Conservation (phyloP, 805 yeast species). For the Jamesozyma gamospora region DNA sequence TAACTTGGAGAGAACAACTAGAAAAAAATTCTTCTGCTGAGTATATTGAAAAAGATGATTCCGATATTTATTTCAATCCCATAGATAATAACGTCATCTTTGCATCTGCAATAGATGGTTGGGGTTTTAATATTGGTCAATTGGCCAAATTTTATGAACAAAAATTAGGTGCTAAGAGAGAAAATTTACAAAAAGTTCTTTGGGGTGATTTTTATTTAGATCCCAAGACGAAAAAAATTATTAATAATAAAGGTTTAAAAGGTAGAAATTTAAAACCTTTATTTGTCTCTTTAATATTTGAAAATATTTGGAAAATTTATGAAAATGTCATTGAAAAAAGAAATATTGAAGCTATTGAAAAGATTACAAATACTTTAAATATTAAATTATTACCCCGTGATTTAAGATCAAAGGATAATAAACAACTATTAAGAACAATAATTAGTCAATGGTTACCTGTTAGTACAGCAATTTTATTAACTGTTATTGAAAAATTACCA, state of each 20-base stretch:
- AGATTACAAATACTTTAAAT: constrained; percentile 60
- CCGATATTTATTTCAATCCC: constrained; percentile 79
- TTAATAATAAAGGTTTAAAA: constrained; percentile 54
- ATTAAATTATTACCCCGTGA: constrained; percentile 68
- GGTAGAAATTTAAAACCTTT: constrained; percentile 62
- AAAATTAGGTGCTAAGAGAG: constrained; percentile 74
- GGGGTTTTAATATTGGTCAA: constrained; percentile 92
- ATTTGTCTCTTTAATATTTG: constrained; percentile 79
- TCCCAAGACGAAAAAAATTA: constrained; percentile 77
- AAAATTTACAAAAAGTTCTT: constrained; percentile 68
- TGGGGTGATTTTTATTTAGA: constrained; percentile 95
- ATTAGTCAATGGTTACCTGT: constrained; percentile 94
- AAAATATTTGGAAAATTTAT: constrained; percentile 87
- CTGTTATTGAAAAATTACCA: constrained; percentile 78
- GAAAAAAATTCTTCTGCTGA: constrained; percentile 39
- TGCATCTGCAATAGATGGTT: constrained; percentile 88
- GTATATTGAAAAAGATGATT: constrained; percentile 66
- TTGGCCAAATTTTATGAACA: constrained; percentile 79
- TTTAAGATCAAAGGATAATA: constrained; percentile 66
- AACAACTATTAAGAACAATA: constrained; percentile 48
- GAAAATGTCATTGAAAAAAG: constrained; percentile 55
- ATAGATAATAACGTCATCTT: constrained; percentile 81
- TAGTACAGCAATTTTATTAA: constrained; percentile 71
- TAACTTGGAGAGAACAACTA: constrained; percentile 59
- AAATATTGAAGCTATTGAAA: constrained; percentile 61